Evolutionary conservation across 1,284 basidiomycete genomes (phyloP).

Genomic region (Somion occarium): DNA sequence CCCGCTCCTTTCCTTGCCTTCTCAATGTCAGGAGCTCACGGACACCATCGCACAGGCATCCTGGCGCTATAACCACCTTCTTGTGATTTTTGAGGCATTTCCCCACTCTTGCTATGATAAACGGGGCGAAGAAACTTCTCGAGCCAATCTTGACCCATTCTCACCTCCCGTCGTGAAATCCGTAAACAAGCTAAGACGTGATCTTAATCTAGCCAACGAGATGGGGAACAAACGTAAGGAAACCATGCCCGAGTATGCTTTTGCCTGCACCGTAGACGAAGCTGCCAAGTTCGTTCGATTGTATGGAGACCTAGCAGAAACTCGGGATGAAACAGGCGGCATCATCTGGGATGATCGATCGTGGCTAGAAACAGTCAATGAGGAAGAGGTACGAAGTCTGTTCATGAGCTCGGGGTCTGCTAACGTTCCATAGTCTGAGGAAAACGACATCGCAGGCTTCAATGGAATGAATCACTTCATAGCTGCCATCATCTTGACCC

Average conservation of each 20-base stretch:
- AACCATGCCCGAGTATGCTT: constrained; percentile 47
- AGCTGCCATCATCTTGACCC: constrained; percentile 55
- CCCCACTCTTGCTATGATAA: constrained; percentile 36
- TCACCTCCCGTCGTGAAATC: constrained; percentile 62
- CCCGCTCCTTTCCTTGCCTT: constrained; percentile 53
- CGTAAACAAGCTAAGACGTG: constrained; percentile 56
- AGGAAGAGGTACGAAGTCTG: constrained; percentile 34
- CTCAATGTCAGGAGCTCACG: constrained; percentile 38
- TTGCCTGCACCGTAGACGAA: constrained; percentile 53
- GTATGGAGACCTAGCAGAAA: constrained; percentile 53
- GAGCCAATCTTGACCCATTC: constrained; percentile 34
- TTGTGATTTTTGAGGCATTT: constrained; percentile 65
- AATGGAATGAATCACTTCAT: constrained; percentile 65
- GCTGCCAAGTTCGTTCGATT: constrained; percentile 48
- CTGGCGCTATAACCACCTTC: constrained; percentile 50
- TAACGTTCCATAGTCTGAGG: constrained; percentile 40
- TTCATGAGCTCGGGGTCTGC: constrained; percentile 1
- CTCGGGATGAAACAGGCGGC: constrained; percentile 35
- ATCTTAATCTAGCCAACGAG: constrained; percentile 55
- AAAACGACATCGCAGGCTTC: constrained; percentile 44
- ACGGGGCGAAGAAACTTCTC: constrained; percentile 22
- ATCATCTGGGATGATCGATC: constrained; percentile 51
- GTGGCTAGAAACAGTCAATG: constrained; percentile 53
- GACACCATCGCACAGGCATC: constrained; percentile 41
- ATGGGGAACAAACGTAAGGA: constrained; percentile 35